A percentile compares a stretch with the other conserved stretches of the same genome.
Evolutionary conservation across 2,329 filamentous ascomycete species (phyloP).

Genomic region (Aspergillus clavatus): DNA sequence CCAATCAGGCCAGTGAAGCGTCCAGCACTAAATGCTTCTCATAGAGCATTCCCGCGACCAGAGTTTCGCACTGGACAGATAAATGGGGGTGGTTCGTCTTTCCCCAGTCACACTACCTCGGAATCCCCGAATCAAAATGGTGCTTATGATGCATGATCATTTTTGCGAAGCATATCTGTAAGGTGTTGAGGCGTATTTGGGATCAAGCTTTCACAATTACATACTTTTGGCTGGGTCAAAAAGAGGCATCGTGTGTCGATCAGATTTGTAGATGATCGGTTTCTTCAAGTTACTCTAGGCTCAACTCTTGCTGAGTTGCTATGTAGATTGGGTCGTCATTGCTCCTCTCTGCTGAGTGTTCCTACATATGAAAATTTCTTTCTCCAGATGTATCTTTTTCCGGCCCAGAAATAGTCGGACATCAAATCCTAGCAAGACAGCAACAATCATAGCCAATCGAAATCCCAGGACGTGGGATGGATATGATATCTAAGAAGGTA

Average conservation of each 20-base stretch:
- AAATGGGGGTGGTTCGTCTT: slow-evolving; percentile 17
- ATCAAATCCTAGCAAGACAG: no score
- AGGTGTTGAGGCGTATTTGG: slow-evolving; percentile 17
- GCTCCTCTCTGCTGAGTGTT: no score
- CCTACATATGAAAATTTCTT: no score
- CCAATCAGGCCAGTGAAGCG: slow-evolving; percentile 35
- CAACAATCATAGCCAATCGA: no score
- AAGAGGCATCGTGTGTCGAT: not conserved
- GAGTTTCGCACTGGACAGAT: slow-evolving; percentile 21
- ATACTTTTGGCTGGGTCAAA: slow-evolving; percentile 7
- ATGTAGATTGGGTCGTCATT: no score
- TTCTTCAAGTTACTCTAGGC: no score
- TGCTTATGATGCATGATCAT: slow-evolving; percentile 14
- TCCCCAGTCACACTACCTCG: slow-evolving; percentile 14
- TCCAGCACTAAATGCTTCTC: slow-evolving; percentile 20
- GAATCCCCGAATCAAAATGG: slow-evolving; percentile 9
- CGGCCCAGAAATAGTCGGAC: no score
- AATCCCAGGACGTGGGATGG: no score
- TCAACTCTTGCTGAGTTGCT: no score
- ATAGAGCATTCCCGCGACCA: slow-evolving; percentile 19
- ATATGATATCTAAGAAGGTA: no score
- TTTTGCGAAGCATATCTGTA: slow-evolving; percentile 14
- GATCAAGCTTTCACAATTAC: slow-evolving; percentile 3
- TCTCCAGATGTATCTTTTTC: no score
- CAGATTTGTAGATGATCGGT: no score